Evolutionary conservation across 208 protist genomes (phyloP), one percentile per base, ranked within the genome.

Genomic region (Crithidia thermophila): DNA sequence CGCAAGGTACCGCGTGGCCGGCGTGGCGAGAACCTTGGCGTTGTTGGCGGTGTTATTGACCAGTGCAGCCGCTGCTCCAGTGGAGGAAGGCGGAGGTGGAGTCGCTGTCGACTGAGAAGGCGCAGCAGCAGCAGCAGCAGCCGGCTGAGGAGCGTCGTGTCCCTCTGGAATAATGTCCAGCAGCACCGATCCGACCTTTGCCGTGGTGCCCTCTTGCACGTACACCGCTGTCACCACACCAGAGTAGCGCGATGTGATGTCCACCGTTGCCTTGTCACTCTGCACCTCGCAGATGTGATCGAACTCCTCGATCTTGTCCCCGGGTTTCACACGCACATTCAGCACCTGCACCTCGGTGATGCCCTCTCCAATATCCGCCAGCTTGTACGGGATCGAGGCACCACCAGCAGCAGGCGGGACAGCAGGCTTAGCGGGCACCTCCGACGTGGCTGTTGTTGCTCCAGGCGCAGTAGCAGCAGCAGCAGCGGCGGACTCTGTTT

Each of bases 321-420:
- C 97, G 21, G 82, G 76, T 59, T 97, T 96, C 16, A 98, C 88
- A 43, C 58, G 87, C 79, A 98, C 98, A 18, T 90, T 61, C 25
- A 99, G 59, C 33, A 99, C 84, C 72, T 98, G 94, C 67, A 97
- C 95, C 81, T 99, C 88, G 7, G 81, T 79, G 60, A 98, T 98
- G 53, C 98, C 98, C 74, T 99, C 98, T 27, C 98, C 98, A 73
- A 98, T 97, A 70, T 98, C 98, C 14, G 98, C 82, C 71, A 99
- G 73, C 28, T 80, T 87, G 72, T 97, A 98, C 2, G 84, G 75
- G 53, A 90, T 74, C 6, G 46, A 31, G 34, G 13, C 25, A 27
- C 34, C 34, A 14, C n/a, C 45, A 30, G 33, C 16, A 4, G 14
- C 52, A 33, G 40, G 18, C 16, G 25, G 57, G 13, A 18, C 49